Conservation (phyloP, 495 filamentous ascomycete species). For the Cercophora sp. region DNA sequence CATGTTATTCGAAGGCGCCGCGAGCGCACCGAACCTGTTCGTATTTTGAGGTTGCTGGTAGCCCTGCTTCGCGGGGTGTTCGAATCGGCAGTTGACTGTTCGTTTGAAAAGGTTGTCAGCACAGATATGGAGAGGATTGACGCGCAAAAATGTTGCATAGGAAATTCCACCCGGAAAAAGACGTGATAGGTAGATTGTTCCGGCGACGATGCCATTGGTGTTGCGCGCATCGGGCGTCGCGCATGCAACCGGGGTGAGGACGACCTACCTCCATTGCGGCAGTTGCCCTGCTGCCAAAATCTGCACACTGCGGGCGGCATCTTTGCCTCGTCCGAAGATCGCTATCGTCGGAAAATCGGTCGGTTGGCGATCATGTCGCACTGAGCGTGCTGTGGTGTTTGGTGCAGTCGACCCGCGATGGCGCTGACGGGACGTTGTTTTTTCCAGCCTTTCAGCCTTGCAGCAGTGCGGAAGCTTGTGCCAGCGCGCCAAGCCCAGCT, state of each 20-base stretch:
- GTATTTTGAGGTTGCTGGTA: constrained; percentile 19
- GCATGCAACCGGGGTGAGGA: not conserved
- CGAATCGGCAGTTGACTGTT: constrained; percentile 42
- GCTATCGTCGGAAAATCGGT: no score
- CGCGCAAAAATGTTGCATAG: not conserved
- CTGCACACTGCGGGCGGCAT: constrained; percentile 69
- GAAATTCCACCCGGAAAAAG: no score
- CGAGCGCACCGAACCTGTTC: constrained; percentile 33
- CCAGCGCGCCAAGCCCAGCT: no score
- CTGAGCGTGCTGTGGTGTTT: no score
- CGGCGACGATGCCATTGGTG: not conserved
- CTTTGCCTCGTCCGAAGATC: constrained; percentile 3
- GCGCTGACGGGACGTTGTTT: not conserved
- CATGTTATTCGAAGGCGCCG: not conserved
- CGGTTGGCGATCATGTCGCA: no score
- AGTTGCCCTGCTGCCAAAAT: constrained; percentile 69
- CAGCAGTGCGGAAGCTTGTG: no score
- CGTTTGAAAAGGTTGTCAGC: no score
- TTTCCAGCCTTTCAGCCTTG: constrained; percentile 16
- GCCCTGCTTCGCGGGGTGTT: constrained; percentile 35
- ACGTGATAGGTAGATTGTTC: no score
- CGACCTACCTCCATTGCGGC: constrained; percentile 61
- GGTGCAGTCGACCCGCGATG: no score
- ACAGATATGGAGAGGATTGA: not conserved
- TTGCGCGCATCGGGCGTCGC: no score